Conservation (phyloP, 306 rosid species). For the Carpinus viminea region DNA sequence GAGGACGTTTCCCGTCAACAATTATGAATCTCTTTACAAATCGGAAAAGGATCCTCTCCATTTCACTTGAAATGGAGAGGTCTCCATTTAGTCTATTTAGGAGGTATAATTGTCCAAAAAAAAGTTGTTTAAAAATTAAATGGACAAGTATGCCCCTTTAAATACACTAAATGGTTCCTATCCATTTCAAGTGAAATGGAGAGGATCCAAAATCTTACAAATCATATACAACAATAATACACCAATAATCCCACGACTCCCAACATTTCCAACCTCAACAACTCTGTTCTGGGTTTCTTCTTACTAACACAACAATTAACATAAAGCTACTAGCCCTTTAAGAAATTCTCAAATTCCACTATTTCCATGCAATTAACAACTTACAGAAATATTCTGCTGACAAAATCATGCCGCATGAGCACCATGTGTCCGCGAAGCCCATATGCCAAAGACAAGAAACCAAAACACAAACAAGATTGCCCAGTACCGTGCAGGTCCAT, state of each 20-base stretch:
- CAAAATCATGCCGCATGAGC: conserved; percentile 63
- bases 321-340: not conserved
- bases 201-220: no score
- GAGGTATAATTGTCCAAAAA: no score
- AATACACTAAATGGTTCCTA: no score
- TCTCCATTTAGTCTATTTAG: no score
- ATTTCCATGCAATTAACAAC: not conserved
- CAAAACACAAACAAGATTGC: conserved; percentile 95
- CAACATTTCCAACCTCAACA: not conserved
- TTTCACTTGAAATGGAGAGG: no score
- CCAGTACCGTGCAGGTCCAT: conserved; percentile 99
- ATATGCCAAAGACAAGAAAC: conserved; percentile 97
- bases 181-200: no score
- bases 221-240: no score
- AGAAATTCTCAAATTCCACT: not conserved
- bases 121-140: no score
- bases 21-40: no score
- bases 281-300: not conserved
- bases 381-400: not conserved
- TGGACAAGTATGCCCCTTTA: no score
- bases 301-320: not conserved
- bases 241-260: not conserved
- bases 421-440: conserved; percentile 92
- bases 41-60: no score
- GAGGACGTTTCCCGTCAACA: no score